Base-by-base conservation (phyloP, 2,329 filamentous ascomycete genomes). In the Neoarthrinium moseri region DNA sequence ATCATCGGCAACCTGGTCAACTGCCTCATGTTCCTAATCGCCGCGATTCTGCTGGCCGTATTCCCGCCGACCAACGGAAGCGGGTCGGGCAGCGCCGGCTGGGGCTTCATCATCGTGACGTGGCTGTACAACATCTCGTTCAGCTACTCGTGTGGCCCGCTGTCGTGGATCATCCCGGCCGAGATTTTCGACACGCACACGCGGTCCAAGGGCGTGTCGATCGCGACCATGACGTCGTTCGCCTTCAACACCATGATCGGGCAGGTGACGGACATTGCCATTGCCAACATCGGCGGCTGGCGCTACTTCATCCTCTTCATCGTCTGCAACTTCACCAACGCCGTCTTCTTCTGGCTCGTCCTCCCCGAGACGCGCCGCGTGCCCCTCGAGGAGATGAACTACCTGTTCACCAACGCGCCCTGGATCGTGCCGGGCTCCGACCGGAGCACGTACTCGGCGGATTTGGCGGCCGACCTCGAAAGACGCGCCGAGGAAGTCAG, bases 111-210 rank as follows among this genome's bases (percentile, higher is more conserved):
- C 50, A 73, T 80, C 46, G 77, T 83, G 56, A 91, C 87, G 1
- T 91, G 87, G 87, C 62, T 88, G 2, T 91, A 89, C 74, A 91
- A 91, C 67, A 86, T 90, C 69, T 84, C 76, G 33, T 91, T 89
- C 73, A 84, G 77, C 4, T 76, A 77, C 26, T 86, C 84, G 2
- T 87, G 84, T 48, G 87, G 87, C 18, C 86, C 87, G 0, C 67
- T 90, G 74, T 77, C 17, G 18, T 63, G 61, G 43, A 78, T 79
- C 53, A 81, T 84, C 49, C 80, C 80, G 0, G 83, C 86, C 40
- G 86, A 89, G 60, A 85, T 89, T 32, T 91, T 91, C 66, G 87
- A 91, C 64, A 91, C 84, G 3, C 80, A 83, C 50, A 91, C 86
- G 0, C 78, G 87, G 30, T 75, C 81, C 43, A 89, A 89, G 69